Evolutionary conservation across 768 basidiomycete genomes (phyloP).

Genomic region (Gyrodon lividus): DNA sequence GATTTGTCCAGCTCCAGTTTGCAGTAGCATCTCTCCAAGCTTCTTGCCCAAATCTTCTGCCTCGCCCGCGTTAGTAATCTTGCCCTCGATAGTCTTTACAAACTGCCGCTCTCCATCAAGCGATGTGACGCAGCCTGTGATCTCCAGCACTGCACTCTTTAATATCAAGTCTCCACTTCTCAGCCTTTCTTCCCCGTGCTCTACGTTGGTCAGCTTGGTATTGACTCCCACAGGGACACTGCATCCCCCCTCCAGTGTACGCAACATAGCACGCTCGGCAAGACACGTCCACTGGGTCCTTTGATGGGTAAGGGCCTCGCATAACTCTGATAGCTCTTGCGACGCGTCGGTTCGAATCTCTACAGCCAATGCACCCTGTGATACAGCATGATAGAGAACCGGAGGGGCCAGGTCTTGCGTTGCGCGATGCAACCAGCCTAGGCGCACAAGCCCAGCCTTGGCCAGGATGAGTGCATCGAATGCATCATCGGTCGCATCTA

Average conservation of each 20-base stretch:
- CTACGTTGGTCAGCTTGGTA: conserved; percentile 42
- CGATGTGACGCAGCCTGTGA: conserved; percentile 84
- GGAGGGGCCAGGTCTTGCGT: conserved; percentile 75
- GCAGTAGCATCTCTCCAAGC: conserved; percentile 64
- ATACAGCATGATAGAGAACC: conserved; percentile 82
- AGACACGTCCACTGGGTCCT: conserved; percentile 72
- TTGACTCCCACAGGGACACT: conserved; percentile 92
- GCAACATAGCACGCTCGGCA: conserved; percentile 85
- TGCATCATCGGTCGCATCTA: conserved; percentile 76
- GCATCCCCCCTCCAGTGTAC: conserved; percentile 95
- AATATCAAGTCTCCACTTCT: conserved; percentile 31
- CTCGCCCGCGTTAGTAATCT: conserved; percentile 51
- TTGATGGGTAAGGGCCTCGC: conserved; percentile 70
- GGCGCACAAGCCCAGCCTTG: conserved; percentile 84
- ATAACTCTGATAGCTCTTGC: conserved; percentile 56
- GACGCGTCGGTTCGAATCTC: conserved; percentile 76
- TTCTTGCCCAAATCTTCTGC: conserved; percentile 68
- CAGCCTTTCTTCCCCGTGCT: conserved; percentile 31
- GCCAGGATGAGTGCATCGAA: conserved; percentile 92
- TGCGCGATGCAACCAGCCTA: conserved; percentile 72
- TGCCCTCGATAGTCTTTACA: conserved; percentile 54
- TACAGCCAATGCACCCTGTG: conserved; percentile 88
- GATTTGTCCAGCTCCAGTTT: conserved; percentile 73
- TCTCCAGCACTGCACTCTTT: conserved; percentile 44
- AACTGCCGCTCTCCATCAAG: conserved; percentile 75